Evolutionary conservation across 306 rosid species (phyloP).

Genomic region (Crataegus laevigata): DNA sequence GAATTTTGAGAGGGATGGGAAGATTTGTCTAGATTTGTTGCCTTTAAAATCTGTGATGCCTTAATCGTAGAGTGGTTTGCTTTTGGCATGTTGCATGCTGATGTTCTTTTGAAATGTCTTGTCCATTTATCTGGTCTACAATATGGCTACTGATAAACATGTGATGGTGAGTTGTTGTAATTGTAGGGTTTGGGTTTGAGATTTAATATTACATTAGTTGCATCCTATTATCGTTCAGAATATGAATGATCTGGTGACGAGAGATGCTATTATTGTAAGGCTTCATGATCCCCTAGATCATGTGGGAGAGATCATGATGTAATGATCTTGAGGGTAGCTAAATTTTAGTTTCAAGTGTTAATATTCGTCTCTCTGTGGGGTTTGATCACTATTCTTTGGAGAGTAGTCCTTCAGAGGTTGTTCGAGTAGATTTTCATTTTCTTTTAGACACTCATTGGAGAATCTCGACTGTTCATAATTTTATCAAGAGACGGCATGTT

Average conservation of each 20-base stretch:
- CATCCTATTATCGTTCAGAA: not conserved
- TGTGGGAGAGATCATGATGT: not conserved
- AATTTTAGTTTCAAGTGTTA: not conserved
- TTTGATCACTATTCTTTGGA: not conserved
- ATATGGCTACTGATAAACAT: not conserved
- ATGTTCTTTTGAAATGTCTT: not conserved
- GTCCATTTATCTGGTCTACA: not conserved
- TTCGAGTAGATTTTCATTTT: not conserved
- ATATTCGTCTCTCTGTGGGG: not conserved
- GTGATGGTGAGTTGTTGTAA: not conserved
- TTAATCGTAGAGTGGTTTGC: not conserved
- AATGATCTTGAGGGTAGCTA: not conserved
- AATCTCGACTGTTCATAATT: not conserved
- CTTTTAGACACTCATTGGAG: not conserved
- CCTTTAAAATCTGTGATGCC: not conserved
- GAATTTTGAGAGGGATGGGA: not conserved
- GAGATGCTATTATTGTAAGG: not conserved
- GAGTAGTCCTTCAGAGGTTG: not conserved
- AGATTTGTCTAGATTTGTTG: not conserved
- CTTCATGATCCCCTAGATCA: not conserved
- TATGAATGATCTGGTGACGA: not conserved
- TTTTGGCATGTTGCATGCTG: not conserved
- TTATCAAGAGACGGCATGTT: not conserved
- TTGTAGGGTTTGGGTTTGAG: not conserved
- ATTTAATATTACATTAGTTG: not conserved